Base-by-base conservation (phyloP, 2,329 filamentous ascomycete genomes). In the Fusarium avenaceum region DNA sequence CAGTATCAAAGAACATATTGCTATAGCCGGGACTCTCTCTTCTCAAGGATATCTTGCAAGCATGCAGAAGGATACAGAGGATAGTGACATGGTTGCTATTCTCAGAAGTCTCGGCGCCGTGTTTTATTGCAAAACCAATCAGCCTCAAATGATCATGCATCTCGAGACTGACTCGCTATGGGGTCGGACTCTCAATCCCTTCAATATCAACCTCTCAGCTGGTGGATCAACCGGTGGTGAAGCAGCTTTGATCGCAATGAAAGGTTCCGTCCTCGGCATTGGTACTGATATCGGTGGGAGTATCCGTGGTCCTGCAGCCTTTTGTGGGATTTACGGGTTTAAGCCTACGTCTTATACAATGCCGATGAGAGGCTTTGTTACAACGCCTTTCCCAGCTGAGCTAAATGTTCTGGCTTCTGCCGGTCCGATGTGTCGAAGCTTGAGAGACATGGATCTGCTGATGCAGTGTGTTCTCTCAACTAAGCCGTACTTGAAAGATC, bases 41-140 rank as follows among this genome's bases (percentile, higher is more conserved):
- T 64, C 64, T 6, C 51, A 65, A 1, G 64, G 56, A 1, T 72
- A 45, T 9, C 53, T 67, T 3, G 50, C 57, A 9, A 64, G 61
- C 4, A 59, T 64, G n/a, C 59, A 44, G 22, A 47, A 59, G 7
- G 64, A 71, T 3, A 32, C 49, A 7, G 32, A 49, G n/a, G 70
- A 72, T 20, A 58, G 69, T 2, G 53, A 65, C 0, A 82, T 84
- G 0, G 85, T 91, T 0, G 81, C 86, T 10, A 79, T 90, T 2
- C 76, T 92, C 5, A 78, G 86, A 26, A 81, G 82, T 20, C 81
- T 88, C 0, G 90, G 90, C 2, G 90, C 90, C 1, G 82, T 92
- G 0, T 78, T 90, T n/a, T 88, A 90, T 70, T 84, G 86, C 67
- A 92, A 91, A 76, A 91, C 90, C 1, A 91, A 90, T 58, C 82